A percentile compares a stretch with the other conserved stretches of the same genome.
phyloP scores from a whole-genome alignment of 345 rosid species.

The Eucalyptus curtisii region DNA sequence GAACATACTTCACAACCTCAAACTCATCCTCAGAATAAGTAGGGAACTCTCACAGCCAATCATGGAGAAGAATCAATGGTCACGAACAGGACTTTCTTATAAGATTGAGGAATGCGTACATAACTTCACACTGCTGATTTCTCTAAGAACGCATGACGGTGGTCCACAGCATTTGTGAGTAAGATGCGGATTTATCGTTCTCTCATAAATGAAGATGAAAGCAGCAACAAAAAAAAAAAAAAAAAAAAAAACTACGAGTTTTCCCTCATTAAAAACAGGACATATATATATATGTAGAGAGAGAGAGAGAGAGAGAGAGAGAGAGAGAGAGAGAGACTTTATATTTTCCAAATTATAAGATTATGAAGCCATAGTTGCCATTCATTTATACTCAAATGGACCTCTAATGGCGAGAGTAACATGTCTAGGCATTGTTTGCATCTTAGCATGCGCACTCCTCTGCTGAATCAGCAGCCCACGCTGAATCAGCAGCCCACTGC shows the following conservation, averaged over 20 bases:
- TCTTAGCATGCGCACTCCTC: not conserved
- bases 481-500: no score
- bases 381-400: not conserved
- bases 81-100: not conserved
- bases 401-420: not conserved
- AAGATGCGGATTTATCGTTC: not conserved
- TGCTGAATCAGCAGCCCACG: not conserved
- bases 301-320: no score
- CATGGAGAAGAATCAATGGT: not conserved
- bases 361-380: not conserved
- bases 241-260: not conserved
- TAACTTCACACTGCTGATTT: not conserved
- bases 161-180: not conserved
- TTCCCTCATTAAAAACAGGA: not conserved
- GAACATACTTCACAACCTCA: not conserved
- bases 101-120: not conserved
- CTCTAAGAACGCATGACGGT: not conserved
- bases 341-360: not conserved
- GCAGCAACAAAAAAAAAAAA: not conserved
- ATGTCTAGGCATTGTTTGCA: not conserved
- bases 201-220: not conserved
- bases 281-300: not conserved
- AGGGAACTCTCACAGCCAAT: not conserved
- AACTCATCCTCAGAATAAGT: not conserved
- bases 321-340: not conserved